phyloP scores from a whole-genome alignment of 768 basidiomycete species.

The Phylloporus arenicola region DNA sequence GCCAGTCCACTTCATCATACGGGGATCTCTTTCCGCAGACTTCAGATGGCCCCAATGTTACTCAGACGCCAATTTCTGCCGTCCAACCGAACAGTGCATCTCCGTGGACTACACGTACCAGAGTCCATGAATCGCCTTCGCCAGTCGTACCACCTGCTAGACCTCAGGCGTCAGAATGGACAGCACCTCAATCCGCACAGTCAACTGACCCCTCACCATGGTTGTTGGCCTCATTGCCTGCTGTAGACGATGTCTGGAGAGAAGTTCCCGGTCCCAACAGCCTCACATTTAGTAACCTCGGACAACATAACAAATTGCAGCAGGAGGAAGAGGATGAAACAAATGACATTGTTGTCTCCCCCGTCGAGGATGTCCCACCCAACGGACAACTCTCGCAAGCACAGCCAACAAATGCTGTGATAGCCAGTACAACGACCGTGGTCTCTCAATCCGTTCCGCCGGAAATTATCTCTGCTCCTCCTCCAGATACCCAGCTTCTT shows the following conservation, averaged over 20 bases:
- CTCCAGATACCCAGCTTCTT: slow-evolving; percentile 15
- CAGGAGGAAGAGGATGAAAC: slow-evolving; percentile 30
- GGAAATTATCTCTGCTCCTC: slow-evolving; percentile 9
- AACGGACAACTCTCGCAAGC: slow-evolving; percentile 10
- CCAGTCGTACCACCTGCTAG: slow-evolving; percentile 21
- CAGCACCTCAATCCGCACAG: slow-evolving; percentile 17
- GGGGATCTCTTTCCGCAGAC: slow-evolving; percentile 18
- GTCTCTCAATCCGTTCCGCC: slow-evolving; percentile 7
- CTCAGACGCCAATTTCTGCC: slow-evolving; percentile 20
- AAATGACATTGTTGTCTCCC: slow-evolving; percentile 14
- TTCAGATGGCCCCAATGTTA: slow-evolving; percentile 12
- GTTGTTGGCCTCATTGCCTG: slow-evolving; percentile 44
- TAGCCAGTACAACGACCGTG: neutral
- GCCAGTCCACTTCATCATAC: slow-evolving; percentile 19
- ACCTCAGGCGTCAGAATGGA: slow-evolving; percentile 36
- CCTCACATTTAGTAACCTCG: slow-evolving; percentile 53
- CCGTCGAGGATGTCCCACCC: slow-evolving; percentile 14
- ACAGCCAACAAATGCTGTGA: slow-evolving; percentile 9
- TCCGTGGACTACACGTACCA: slow-evolving; percentile 21
- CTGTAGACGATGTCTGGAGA: slow-evolving; percentile 45
- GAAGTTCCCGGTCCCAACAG: slow-evolving; percentile 41
- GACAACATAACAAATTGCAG: slow-evolving; percentile 54
- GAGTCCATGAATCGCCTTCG: slow-evolving; percentile 19
- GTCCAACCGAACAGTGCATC: slow-evolving; percentile 18
- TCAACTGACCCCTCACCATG: slow-evolving; percentile 49